Conservation (phyloP, 768 basidiomycete species). For the Lentinula edodes region DNA sequence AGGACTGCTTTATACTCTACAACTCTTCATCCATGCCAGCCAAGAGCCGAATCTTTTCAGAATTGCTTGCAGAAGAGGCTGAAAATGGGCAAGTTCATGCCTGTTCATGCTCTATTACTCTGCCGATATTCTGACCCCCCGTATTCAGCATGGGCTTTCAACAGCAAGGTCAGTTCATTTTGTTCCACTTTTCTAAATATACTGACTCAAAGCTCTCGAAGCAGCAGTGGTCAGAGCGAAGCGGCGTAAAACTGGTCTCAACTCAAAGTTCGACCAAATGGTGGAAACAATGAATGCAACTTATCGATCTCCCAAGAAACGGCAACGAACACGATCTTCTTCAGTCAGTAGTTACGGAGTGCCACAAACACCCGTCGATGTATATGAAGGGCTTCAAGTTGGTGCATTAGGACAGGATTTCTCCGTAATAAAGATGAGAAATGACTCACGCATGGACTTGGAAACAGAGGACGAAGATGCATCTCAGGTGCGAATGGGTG, state of each 20-base stretch:
- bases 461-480: neutral
- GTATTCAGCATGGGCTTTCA: neutral
- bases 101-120: too few relatives aligned
- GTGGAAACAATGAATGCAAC: slow-evolving; percentile 49
- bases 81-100: neutral
- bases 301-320: slow-evolving; percentile 19
- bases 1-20: too few relatives aligned
- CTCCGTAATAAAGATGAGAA: slow-evolving; percentile 37
- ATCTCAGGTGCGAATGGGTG: neutral
- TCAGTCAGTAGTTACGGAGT: slow-evolving; percentile 35
- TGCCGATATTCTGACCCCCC: too few relatives aligned
- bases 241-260: slow-evolving; percentile 45
- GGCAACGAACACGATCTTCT: slow-evolving; percentile 34
- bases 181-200: neutral
- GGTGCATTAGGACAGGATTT: slow-evolving; percentile 33
- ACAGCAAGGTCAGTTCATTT: neutral
- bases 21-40: neutral
- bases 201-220: neutral
- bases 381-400: slow-evolving; percentile 26
- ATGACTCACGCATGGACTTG: slow-evolving; percentile 10
- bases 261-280: slow-evolving; percentile 64
- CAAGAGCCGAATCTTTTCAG: slow-evolving; percentile 2
- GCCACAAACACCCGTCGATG: slow-evolving; percentile 36
- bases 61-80: slow-evolving; percentile 5
- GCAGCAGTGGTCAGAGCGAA: slow-evolving; percentile 23